Evolutionary conservation across 768 basidiomycete genomes (phyloP).

Genomic region (Pilatotrama ljubarskyi): DNA sequence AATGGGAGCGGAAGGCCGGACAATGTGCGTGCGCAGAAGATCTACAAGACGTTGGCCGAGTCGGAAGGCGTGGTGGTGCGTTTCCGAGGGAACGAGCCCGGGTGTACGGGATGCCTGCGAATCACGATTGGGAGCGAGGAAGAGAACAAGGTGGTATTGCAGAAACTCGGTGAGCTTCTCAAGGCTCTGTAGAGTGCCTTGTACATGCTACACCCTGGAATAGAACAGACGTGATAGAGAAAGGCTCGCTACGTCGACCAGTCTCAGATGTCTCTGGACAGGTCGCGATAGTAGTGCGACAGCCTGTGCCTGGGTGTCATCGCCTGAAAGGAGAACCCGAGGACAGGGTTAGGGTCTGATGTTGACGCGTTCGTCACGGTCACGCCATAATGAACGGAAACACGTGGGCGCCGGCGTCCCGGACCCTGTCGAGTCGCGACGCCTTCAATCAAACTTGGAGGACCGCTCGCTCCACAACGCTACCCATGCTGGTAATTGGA

Average conservation of each 20-base stretch:
- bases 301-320: no score
- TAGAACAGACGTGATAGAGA: neutral
- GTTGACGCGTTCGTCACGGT: neutral
- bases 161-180: slow-evolving; percentile 54
- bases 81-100: slow-evolving; percentile 82
- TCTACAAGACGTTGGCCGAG: slow-evolving; percentile 87
- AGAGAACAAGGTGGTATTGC: slow-evolving; percentile 68
- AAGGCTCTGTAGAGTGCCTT: slow-evolving; percentile 22
- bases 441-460: slow-evolving; percentile 3
- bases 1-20: slow-evolving; percentile 46
- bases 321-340: neutral
- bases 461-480: slow-evolving; percentile 8
- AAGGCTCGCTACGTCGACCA: neutral
- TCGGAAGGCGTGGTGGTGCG: slow-evolving; percentile 85
- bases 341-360: slow-evolving; percentile 4
- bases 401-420: no score
- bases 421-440: neutral
- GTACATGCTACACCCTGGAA: neutral
- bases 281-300: neutral
- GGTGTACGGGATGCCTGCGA: slow-evolving; percentile 84
- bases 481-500: neutral
- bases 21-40: slow-evolving; percentile 55
- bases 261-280: neutral
- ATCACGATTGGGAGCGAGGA: slow-evolving; percentile 85
- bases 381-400: neutral